Evolutionary conservation across 148 eudicot genomes (phyloP), one percentile per base, ranked within the genome.

Genomic region (Arctostaphylos glauca): DNA sequence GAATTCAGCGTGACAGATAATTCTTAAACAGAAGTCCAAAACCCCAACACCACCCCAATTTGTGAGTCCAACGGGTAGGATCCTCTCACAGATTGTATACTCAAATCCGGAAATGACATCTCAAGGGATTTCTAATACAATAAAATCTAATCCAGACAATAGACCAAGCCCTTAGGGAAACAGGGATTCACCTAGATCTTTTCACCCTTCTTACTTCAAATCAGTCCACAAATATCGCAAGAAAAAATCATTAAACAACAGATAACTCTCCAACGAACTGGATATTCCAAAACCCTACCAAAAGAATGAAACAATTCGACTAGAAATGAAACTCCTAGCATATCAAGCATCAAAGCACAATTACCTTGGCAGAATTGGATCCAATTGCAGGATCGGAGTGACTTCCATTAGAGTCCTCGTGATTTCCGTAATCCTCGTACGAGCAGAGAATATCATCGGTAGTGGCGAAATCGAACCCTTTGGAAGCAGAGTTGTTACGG

Each of bases 391-490:
- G 89, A 90, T 94, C 97, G 16, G 94, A 91, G 85, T 85, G 97
- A 81, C 9, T 81, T 15, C 90, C 94, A 81, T 92, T 92, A 76
- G 93, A 82, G 13, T 67, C 75, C 9, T 91, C 95, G 56, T 88
- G 90, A 84, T 88, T 89, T 62, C 80, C 84, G 78, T 86, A 94
- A 79, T 94, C 98, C 48, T 96, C 98, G 84, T 96, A 94, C 2
- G 99, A 94, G 86, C 99, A 96, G 44, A 96, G 87, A 52, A 96
- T 92, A 83, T 96, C 99, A 81, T 96, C 98, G 13, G 98, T 79
- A 7, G 87, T 80, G 23, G 87, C 92, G 83, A 94, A 94, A 90
- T 94, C 97, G 83, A 91, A 96, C 16, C 90, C 91, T 77, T 92
- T 94, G 4, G 98, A 90, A 73, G 85, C 94, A 19, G 91, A 81